These are phyloP conservation scores for Aspergillus hancockii DNA, from an alignment of 495 filamentous ascomycete genomes.

Conservation along the genomic window DNA sequence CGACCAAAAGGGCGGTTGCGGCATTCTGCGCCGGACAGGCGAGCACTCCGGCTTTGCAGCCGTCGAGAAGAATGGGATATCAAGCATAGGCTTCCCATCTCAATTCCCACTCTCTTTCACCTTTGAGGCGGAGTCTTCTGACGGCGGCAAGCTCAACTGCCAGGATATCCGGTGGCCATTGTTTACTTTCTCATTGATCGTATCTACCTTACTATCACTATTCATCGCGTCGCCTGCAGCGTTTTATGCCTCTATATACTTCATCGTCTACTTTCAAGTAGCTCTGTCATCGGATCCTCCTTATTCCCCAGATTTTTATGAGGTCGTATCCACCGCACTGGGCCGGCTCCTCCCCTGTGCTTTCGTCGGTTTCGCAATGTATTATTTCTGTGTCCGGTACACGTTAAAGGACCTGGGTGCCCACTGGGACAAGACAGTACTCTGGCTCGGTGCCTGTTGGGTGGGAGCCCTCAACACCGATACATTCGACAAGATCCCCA, in stretches of 20 bases:
- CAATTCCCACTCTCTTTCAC: conserved; percentile 70
- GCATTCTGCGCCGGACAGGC: conserved; percentile 64
- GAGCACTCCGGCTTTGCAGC: conserved; percentile 54
- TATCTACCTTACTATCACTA: conserved; percentile 64
- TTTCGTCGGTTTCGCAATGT: conserved; percentile 70
- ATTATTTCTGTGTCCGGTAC: conserved; percentile 55
- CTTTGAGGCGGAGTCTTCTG: conserved; percentile 41
- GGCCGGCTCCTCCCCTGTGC: conserved; percentile 73
- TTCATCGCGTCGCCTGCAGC: conserved; percentile 62
- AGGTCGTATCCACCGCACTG: conserved; percentile 63
- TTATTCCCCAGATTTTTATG: conserved; percentile 41
- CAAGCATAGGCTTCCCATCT: conserved; percentile 64
- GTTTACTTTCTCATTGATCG: conserved; percentile 62
- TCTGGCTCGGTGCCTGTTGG: conserved; percentile 78
- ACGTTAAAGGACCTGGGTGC: conserved; percentile 59
- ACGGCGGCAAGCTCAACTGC: conserved; percentile 41
- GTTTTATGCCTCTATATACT: conserved; percentile 67
- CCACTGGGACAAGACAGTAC: conserved; percentile 69
- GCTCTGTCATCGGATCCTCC: conserved; percentile 74
- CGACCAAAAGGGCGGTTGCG: conserved; percentile 68
- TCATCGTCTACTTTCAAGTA: conserved; percentile 73
- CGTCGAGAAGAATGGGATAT: conserved; percentile 59
- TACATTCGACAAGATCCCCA: conserved; percentile 75
- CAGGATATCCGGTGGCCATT: conserved; percentile 69
- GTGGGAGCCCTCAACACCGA: conserved; percentile 74